Percentiles rank a stretch among this genome's conserved stretches.
phyloP scores from a whole-genome alignment of 2,329 filamentous ascomycete species.

The Aphanocladium album region DNA sequence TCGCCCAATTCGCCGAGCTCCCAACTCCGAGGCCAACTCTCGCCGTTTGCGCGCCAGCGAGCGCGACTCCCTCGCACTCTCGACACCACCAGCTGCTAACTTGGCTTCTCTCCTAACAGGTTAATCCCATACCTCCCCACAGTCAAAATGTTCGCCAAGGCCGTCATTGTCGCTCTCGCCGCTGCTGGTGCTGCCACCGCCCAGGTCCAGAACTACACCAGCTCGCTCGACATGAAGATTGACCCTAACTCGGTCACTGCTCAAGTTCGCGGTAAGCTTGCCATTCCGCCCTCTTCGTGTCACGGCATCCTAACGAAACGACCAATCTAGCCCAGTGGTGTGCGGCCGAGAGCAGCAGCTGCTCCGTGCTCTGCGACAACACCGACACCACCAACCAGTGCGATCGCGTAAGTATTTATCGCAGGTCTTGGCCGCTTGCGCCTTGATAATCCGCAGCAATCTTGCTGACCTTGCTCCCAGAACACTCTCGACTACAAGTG shows the following conservation, averaged over 20 bases:
- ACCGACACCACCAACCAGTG: conserved; percentile 39
- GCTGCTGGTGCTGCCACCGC: conserved; percentile 36
- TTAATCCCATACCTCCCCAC: conserved; percentile 10
- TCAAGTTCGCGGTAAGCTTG: conserved; percentile 34
- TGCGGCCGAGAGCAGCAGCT: conserved; percentile 45
- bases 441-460: not conserved
- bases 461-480: conserved; percentile 23
- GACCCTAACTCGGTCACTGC: conserved; percentile 31
- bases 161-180: conserved; percentile 40
- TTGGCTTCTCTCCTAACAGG: not conserved
- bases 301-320: conserved; percentile 7
- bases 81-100: not conserved
- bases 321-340: conserved; percentile 45
- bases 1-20: not conserved
- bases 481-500: conserved; percentile 42
- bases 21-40: not conserved
- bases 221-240: conserved; percentile 37
- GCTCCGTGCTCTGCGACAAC: conserved; percentile 41
- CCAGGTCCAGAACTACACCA: conserved; percentile 40
- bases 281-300: conserved; percentile 16
- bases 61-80: not conserved
- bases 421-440: not conserved
- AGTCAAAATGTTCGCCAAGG: conserved; percentile 37
- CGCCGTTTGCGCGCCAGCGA: not conserved
- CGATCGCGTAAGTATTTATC: conserved; percentile 35